phyloP scores from a whole-genome alignment of 2,329 filamentous ascomycete species.

The Aureobasidium sp. region DNA sequence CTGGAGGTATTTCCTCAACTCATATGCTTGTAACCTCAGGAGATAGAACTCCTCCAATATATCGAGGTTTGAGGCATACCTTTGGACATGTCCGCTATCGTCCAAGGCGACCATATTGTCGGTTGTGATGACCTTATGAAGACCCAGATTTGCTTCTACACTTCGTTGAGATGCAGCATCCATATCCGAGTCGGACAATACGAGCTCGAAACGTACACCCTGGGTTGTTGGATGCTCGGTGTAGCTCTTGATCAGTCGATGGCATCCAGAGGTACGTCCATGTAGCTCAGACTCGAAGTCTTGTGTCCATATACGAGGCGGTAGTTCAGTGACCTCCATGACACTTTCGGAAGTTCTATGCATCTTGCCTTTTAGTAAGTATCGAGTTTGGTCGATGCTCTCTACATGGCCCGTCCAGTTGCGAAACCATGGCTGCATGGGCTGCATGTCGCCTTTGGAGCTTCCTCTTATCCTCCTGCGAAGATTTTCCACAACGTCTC shows the following conservation, averaged over 20 bases:
- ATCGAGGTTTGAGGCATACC: not conserved
- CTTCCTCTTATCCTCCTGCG: constrained; percentile 71
- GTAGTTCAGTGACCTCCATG: constrained; percentile 83
- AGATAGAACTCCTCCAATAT: not conserved
- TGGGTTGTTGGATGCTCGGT: not conserved
- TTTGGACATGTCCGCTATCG: constrained; percentile 89
- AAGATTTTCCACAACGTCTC: constrained; percentile 82
- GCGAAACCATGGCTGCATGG: constrained; percentile 95
- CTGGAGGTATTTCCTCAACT: not conserved
- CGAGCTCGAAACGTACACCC: not conserved
- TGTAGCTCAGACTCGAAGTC: constrained; percentile 95
- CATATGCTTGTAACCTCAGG: constrained; percentile 45
- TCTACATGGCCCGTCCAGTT: constrained; percentile 82
- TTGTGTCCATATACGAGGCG: constrained; percentile 93
- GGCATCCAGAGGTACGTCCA: constrained; percentile 65
- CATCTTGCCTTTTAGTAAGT: constrained; percentile 39
- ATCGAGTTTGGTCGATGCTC: constrained; percentile 61
- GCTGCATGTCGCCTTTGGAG: constrained; percentile 56
- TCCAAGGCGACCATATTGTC: constrained; percentile 51
- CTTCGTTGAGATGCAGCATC: not conserved
- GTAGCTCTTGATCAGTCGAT: not conserved
- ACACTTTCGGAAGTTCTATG: constrained; percentile 67
- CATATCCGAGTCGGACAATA: too few relatives aligned
- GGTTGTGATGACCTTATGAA: not conserved
- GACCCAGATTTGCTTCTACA: not conserved